Evolutionary conservation across 805 yeast species (phyloP).

Genomic region (Kurtzmaniella cleridarum): DNA sequence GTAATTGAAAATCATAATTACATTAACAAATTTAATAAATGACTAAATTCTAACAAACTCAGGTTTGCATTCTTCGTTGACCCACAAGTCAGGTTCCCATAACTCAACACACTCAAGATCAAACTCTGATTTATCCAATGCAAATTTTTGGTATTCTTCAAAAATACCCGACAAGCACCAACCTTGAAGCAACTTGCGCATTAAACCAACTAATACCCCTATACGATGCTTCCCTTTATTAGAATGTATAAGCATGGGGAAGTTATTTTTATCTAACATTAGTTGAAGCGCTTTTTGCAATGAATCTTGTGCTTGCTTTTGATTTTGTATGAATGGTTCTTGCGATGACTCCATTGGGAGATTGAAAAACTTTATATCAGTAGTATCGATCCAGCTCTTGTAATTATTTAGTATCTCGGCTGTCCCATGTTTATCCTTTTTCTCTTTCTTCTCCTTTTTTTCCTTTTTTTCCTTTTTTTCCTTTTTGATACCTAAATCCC

Average conservation of each 20-base stretch:
- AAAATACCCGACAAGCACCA: constrained; percentile 93
- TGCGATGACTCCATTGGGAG: constrained; percentile 67
- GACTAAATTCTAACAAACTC: constrained; percentile 47
- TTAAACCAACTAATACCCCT: constrained; percentile 88
- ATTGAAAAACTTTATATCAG: constrained; percentile 51
- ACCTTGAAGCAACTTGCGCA: constrained; percentile 80
- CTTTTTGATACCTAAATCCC: constrained; percentile 47
- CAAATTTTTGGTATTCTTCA: constrained; percentile 89
- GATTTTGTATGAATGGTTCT: constrained; percentile 58
- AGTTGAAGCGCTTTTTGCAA: constrained; percentile 53
- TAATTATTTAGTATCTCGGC: constrained; percentile 50
- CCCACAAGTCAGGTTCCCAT: constrained; percentile 58
- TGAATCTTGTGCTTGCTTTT: constrained; percentile 35
- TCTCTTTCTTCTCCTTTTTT: constrained; percentile 13
- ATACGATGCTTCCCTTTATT: constrained; percentile 97
- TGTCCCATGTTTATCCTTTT: constrained; percentile 46
- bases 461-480: constrained; percentile 9
- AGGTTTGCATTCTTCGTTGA: constrained; percentile 50
- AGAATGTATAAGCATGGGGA: constrained; percentile 86
- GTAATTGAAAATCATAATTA: neutral
- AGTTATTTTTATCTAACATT: constrained; percentile 60
- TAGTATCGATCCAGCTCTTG: constrained; percentile 56
- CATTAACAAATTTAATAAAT: neutral
- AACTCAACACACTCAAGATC: constrained; percentile 87
- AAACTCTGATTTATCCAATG: constrained; percentile 88